phyloP scores from a whole-genome alignment of 345 rosid genomes.

The Eucalyptus virginea region DNA sequence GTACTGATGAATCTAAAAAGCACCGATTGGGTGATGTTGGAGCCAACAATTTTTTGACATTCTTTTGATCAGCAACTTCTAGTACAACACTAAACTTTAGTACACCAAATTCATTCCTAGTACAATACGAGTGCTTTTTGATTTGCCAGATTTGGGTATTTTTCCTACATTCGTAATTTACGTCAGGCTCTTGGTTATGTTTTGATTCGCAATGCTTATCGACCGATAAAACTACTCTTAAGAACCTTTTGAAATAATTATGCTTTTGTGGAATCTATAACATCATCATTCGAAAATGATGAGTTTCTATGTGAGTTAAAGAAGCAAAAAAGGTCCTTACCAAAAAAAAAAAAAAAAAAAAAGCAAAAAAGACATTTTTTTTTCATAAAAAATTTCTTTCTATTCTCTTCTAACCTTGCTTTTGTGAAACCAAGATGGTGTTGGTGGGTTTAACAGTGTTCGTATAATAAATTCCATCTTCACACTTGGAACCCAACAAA shows the following conservation, averaged over 20 bases:
- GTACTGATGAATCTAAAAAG: not conserved
- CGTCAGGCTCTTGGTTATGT: not conserved
- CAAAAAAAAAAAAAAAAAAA: too few species aligned
- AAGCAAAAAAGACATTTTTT: not conserved
- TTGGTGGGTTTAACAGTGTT: not conserved
- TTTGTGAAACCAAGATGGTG: not conserved
- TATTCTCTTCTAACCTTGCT: not conserved
- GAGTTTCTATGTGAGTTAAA: not conserved
- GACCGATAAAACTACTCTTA: not conserved
- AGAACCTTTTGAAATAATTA: not conserved
- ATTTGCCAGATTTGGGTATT: not conserved
- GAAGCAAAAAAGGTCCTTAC: not conserved
- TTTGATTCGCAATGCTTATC: not conserved
- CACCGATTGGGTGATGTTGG: not conserved
- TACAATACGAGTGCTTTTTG: not conserved
- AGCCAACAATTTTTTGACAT: not conserved
- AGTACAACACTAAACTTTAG: not conserved
- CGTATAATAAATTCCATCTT: not conserved
- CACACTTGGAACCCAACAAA: not conserved
- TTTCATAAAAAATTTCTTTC: not conserved
- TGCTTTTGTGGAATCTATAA: not conserved
- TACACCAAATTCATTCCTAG: not conserved
- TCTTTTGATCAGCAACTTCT: not conserved
- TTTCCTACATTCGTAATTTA: not conserved
- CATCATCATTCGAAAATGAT: not conserved